Conservation (phyloP, 164 flowering plant genomes). For the Dillenia suffruticosa region DNA sequence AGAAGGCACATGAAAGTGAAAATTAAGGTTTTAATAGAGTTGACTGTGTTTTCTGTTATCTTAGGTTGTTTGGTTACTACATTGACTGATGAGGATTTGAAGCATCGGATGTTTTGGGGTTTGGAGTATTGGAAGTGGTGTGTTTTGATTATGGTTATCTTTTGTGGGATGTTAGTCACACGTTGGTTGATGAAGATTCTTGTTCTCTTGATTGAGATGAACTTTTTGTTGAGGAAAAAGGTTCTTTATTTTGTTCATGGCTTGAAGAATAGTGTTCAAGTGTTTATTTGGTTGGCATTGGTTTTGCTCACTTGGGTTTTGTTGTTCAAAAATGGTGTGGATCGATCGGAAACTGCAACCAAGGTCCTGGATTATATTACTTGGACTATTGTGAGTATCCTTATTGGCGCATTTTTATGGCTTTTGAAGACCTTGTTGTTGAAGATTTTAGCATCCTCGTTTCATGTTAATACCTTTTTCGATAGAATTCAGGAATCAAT, state of each 20-base stretch:
- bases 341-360: conserved; percentile 20
- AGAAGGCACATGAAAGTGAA: conserved; percentile 18
- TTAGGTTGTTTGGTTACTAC: conserved; percentile 37
- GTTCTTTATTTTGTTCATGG: conserved; percentile 66
- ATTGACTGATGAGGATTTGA: conserved; percentile 24
- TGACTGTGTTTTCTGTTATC: conserved; percentile 25
- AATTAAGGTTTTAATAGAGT: conserved; percentile 37
- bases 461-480: conserved; percentile 60
- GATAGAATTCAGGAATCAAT: conserved; percentile 69
- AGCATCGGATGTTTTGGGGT: conserved; percentile 25
- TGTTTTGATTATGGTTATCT: conserved; percentile 45
- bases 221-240: conserved; percentile 52
- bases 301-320: conserved; percentile 42
- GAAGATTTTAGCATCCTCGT: conserved; percentile 55
- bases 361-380: conserved; percentile 35
- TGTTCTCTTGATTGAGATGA: conserved; percentile 59
- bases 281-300: conserved; percentile 44
- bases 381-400: conserved; percentile 39
- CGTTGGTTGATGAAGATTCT: conserved; percentile 41
- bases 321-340: conserved; percentile 33
- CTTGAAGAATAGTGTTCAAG: conserved; percentile 54
- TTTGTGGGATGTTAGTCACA: conserved; percentile 56
- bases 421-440: conserved; percentile 46
- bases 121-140: conserved; percentile 59
- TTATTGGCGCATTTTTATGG: conserved; percentile 58